phyloP scores from a whole-genome alignment of 257 asterid genomes.

The Solanum bulbocastanum region DNA sequence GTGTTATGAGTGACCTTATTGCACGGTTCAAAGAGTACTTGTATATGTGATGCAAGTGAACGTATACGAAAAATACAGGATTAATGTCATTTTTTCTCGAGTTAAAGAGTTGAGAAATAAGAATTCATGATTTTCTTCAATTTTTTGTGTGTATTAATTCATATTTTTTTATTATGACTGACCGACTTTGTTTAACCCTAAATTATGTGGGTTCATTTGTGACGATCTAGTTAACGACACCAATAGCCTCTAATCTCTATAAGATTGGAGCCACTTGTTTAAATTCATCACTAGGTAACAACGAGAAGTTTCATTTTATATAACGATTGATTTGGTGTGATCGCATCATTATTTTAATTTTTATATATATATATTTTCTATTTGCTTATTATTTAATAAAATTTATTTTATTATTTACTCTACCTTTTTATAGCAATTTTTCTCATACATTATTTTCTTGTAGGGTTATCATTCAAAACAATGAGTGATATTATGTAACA shows the following conservation, averaged over 20 bases:
- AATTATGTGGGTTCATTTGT: background rate
- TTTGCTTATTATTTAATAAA: background rate
- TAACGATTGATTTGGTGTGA: background rate
- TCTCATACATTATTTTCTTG: no score
- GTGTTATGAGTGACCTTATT: no score
- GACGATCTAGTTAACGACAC: background rate
- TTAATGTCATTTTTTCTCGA: no score
- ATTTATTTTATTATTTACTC: no score
- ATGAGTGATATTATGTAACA: no score
- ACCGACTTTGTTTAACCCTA: background rate
- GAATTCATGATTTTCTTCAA: fast-evolving
- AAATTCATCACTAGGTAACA: background rate
- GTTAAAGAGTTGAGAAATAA: no score
- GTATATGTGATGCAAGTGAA: no score
- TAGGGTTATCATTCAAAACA: no score
- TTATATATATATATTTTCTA: background rate
- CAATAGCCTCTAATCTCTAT: no score
- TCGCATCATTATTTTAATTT: background rate
- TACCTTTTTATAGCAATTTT: background rate
- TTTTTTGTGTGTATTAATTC: background rate
- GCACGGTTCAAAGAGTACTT: no score
- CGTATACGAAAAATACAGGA: no score
- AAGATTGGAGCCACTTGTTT: background rate
- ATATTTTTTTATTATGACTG: background rate
- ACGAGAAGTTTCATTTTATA: background rate